These are phyloP conservation scores for Saposhnikovia divaricata DNA, from an alignment of 129 eudicot genomes.

Conservation along the genomic window DNA sequence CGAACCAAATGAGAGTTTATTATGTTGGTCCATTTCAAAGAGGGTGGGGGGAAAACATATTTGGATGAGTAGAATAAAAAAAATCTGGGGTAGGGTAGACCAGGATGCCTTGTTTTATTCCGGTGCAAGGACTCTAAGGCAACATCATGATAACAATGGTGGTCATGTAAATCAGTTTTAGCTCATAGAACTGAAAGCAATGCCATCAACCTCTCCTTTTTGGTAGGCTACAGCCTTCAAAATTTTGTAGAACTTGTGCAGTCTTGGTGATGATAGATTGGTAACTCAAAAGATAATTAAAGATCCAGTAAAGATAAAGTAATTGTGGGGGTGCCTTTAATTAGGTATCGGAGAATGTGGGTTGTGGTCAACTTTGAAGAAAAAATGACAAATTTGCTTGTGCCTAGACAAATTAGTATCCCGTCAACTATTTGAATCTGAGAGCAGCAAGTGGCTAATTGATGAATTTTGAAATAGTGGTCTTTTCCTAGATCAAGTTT, in stretches of 20 bases:
- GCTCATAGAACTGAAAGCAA: neutral
- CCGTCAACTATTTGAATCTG: neutral
- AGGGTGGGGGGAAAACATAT: neutral
- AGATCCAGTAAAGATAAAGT: neutral
- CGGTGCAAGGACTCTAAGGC: neutral
- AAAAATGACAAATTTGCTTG: neutral
- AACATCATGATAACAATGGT: neutral
- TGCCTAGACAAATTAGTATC: neutral
- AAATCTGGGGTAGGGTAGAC: neutral
- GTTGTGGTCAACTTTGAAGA: neutral
- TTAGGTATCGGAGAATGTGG: neutral
- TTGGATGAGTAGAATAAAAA: neutral
- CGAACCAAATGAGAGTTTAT: neutral
- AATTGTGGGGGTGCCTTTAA: neutral
- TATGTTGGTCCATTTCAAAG: neutral
- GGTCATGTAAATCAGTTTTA: neutral
- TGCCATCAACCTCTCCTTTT: neutral
- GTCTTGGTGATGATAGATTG: neutral
- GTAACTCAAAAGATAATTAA: neutral
- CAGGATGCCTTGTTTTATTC: neutral
- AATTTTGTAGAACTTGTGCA: neutral
- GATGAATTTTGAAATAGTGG: neutral
- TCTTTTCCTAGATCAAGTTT: neutral
- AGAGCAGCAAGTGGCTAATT: neutral
- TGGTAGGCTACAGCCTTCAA: neutral